Evolutionary conservation across 176 grass and related monocot species (phyloP), one percentile per base, ranked within the genome.

Genomic region (Rhynchospora breviuscula): DNA sequence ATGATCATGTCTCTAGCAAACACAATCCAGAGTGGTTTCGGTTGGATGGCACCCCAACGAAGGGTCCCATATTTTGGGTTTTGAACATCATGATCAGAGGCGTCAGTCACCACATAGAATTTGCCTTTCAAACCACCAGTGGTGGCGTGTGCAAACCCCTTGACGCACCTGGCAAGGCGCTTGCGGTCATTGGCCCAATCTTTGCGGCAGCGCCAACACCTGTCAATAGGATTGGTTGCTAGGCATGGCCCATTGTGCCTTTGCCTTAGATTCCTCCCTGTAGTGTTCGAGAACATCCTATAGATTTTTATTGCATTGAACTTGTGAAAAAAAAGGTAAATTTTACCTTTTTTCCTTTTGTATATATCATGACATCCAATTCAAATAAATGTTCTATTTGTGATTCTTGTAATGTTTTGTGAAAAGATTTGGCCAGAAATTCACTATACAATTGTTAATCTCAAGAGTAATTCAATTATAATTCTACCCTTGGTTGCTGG

Each of bases 141-240:
- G 63, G 94, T 88, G 54, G 83, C 81, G 2, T 86, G 84, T 0
- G 88, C 94, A 86, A 97, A 97, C 31, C 94, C 94, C 88, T 89
- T 87, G 52, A 87, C 94, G 85, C 94, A 97, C 45, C 49, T 81
- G 5, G 89, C 89, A 58, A 97, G 89, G 0, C 88, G 89, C 84
- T 89, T 93, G 23, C 94, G 88, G 52, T 91, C 80, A 67, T 76
- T 86, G 19, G 71, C 88, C 94, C 94, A 97, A 83, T 93, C 81
- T 4, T 64, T n/a, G 5, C 88, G 89, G 89, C 94, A 97, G 44
- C 94, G 83, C 94, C 94, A 94, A 81, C 94, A 97, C 23, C 91
- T 84, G 89, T 97, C 94, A 89, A 97, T 97, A 7, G 94, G 94
- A 82, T 97, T 97, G 66, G 94, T 97, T 78, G 91, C 94, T 17